phyloP scores from a whole-genome alignment of 176 grass and related monocot genomes.

The Zea luxurians region DNA sequence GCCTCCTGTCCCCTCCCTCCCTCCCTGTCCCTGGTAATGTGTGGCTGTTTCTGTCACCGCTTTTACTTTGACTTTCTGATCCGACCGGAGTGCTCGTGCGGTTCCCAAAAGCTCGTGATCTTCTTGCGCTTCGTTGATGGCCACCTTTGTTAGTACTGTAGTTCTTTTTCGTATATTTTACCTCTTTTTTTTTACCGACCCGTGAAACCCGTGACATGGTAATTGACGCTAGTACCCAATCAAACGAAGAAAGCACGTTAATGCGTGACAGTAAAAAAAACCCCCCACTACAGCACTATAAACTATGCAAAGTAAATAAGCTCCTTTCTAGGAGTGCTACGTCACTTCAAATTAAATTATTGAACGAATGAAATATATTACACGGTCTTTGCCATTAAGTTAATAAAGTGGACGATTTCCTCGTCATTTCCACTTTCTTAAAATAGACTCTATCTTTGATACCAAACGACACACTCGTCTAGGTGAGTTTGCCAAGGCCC shows the following conservation, averaged over 20 bases:
- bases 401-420: no score
- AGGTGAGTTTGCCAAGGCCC: no score
- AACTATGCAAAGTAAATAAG: background rate
- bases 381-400: no score
- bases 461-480: no score
- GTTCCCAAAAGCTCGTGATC: constrained; percentile 29
- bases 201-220: constrained; percentile 17
- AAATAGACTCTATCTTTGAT: no score
- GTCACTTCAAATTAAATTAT: background rate
- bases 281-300: constrained; percentile 14
- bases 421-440: no score
- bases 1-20: background rate
- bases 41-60: constrained; percentile 32
- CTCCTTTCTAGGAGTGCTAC: background rate
- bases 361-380: no score
- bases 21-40: background rate
- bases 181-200: background rate
- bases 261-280: constrained; percentile 25
- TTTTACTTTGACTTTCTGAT: constrained; percentile 29
- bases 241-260: background rate
- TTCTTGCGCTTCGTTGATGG: background rate
- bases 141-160: background rate
- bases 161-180: no score
- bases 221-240: constrained; percentile 16
- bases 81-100: constrained; percentile 26